A percentile compares a stretch with the other conserved stretches of the same genome.
Conservation (phyloP, 108 stramenopile genomes). For the Licmophora abbreviata region DNA sequence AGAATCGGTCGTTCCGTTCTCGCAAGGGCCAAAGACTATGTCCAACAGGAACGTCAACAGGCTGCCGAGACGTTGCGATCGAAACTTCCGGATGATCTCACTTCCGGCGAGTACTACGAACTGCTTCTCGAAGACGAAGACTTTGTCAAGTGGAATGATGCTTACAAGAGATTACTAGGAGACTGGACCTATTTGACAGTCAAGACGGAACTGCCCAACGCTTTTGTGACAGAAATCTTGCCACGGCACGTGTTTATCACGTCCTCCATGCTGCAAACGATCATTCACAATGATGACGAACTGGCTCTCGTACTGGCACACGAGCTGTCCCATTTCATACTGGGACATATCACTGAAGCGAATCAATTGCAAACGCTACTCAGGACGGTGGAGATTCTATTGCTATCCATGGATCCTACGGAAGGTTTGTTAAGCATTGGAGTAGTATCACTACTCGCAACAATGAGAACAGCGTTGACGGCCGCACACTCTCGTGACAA, state of each 20-base stretch:
- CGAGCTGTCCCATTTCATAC: constrained; percentile 66
- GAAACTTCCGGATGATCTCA: constrained; percentile 10
- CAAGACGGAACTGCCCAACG: constrained; percentile 56
- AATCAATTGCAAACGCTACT: constrained; percentile 55
- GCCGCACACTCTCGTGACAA: constrained; percentile 63
- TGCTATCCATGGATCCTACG: constrained; percentile 76
- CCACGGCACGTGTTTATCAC: constrained; percentile 82
- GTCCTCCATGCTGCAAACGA: constrained; percentile 50
- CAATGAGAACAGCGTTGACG: constrained; percentile 35
- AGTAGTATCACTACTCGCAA: constrained; percentile 52
- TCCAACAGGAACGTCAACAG: constrained; percentile 18
- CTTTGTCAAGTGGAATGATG: constrained; percentile 26
- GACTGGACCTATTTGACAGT: constrained; percentile 54
- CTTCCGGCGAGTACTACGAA: constrained; percentile 9
- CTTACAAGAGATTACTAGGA: constrained; percentile 24
- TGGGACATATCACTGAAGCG: constrained; percentile 55
- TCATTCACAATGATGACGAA: constrained; percentile 72
- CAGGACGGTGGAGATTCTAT: constrained; percentile 64
- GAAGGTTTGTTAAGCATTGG: constrained; percentile 58
- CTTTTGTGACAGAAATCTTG: constrained; percentile 81
- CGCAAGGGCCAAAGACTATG: constrained; percentile 18
- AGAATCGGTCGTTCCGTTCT: constrained; percentile 29
- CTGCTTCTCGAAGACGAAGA: constrained; percentile 16
- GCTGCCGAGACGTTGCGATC: constrained; percentile 13
- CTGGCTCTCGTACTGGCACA: constrained; percentile 77